Conservation (phyloP, 73 alveolate genomes). For the Effrenium voratum region DNA sequence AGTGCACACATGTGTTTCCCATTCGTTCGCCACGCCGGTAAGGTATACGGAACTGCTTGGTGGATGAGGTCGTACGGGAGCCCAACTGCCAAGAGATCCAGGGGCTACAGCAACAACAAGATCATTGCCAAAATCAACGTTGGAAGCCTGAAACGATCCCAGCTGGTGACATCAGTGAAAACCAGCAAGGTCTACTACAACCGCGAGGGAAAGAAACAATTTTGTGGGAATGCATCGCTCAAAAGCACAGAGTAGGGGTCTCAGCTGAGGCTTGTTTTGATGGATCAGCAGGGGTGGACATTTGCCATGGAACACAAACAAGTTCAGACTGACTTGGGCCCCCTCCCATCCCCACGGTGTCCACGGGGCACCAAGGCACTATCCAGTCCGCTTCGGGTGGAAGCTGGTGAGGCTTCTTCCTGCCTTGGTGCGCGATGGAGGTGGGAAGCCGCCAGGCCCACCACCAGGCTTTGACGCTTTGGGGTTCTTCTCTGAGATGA, state of each 20-base stretch:
- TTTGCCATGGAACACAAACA: too few species aligned
- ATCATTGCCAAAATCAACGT: neutral
- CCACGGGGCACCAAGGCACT: too few species aligned
- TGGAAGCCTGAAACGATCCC: neutral
- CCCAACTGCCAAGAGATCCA: neutral
- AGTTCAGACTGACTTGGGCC: too few species aligned
- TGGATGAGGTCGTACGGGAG: neutral
- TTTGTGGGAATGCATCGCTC: neutral
- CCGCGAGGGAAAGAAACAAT: neutral
- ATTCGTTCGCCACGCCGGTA: neutral
- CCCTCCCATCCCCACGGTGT: too few species aligned
- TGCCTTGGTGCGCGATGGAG: neutral
- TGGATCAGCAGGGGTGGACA: too few species aligned
- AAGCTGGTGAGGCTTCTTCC: neutral
- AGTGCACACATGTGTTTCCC: too few species aligned
- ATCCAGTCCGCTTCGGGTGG: conserved; percentile 13
- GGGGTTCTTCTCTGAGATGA: neutral
- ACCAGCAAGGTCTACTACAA: neutral
- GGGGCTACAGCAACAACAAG: neutral
- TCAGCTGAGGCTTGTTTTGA: too few species aligned
- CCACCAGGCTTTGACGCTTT: neutral
- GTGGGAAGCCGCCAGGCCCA: conserved; percentile 8
- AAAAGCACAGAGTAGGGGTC: neutral
- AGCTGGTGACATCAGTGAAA: neutral
- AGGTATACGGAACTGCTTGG: neutral